Conservation (phyloP, 2,329 filamentous ascomycete species). For the Aspergillus versicolor region DNA sequence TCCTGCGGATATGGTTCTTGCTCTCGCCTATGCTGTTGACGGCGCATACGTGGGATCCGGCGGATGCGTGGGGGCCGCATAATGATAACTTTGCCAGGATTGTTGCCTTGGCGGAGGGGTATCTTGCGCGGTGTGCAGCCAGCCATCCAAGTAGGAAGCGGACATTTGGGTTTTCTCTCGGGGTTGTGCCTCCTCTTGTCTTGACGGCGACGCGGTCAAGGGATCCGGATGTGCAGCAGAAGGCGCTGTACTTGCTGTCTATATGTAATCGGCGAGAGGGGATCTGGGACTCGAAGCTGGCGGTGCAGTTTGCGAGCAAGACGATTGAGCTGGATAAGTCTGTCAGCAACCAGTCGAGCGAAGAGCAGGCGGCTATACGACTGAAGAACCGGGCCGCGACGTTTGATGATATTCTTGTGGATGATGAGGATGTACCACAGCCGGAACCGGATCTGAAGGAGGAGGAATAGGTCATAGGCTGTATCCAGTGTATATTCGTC, state of each 20-base stretch:
- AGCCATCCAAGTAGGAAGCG: background rate
- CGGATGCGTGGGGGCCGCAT: slow-evolving; percentile 5
- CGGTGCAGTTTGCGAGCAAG: slow-evolving; percentile 1
- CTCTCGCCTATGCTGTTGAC: slow-evolving; percentile 3
- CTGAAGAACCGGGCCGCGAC: slow-evolving; percentile 2
- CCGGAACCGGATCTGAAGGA: background rate
- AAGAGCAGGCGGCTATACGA: background rate
- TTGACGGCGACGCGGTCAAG: slow-evolving; percentile 9
- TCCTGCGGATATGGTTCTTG: slow-evolving; percentile 5
- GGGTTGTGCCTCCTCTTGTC: slow-evolving; percentile 11
- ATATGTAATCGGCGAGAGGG: slow-evolving; percentile 15
- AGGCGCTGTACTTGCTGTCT: slow-evolving; percentile 4
- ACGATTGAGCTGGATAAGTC: background rate
- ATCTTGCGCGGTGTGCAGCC: background rate
- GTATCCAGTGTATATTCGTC: too few relatives aligned
- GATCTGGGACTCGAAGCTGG: slow-evolving; percentile 12
- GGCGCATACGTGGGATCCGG: slow-evolving; percentile 4
- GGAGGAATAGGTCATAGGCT: background rate
- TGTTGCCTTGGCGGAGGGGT: background rate
- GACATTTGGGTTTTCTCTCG: slow-evolving; percentile 8
- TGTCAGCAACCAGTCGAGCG: background rate
- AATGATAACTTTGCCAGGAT: slow-evolving; percentile 4
- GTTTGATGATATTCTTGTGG: slow-evolving; percentile 8
- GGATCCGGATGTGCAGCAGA: slow-evolving; percentile 4
- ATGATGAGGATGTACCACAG: background rate